A percentile compares a stretch with the other conserved stretches of the same genome.
These are phyloP conservation scores for Colletotrichum chrysophilum DNA, from an alignment of 2,329 filamentous ascomycete species.

Conservation along the genomic window DNA sequence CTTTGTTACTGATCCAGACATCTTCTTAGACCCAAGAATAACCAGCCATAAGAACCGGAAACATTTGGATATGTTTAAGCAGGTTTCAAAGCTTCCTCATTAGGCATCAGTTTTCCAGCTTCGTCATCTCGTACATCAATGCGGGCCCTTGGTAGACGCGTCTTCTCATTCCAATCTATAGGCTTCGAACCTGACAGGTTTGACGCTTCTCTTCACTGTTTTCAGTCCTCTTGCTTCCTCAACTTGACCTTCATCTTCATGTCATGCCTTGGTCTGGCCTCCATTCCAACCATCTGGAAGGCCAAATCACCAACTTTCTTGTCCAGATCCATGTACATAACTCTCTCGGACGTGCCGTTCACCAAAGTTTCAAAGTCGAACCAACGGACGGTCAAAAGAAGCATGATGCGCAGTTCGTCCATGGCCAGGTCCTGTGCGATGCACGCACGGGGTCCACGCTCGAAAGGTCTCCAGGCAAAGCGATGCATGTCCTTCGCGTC, in stretches of 20 bases:
- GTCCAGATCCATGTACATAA: constrained; percentile 28
- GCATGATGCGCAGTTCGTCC: constrained; percentile 32
- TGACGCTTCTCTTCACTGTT: too few species aligned
- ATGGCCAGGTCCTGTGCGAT: constrained; percentile 39
- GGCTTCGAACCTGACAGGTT: too few species aligned
- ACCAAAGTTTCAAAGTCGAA: constrained; percentile 30
- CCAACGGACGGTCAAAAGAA: constrained; percentile 24
- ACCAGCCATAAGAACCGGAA: too few species aligned
- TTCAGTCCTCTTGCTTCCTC: neutral
- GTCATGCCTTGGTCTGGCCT: constrained; percentile 17
- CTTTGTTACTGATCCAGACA: too few species aligned
- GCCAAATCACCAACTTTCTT: constrained; percentile 26
- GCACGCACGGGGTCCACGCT: constrained; percentile 38
- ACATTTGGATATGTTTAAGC: too few species aligned
- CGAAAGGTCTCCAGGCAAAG: constrained; percentile 33
- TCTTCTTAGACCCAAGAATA: too few species aligned
- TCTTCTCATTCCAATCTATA: too few species aligned
- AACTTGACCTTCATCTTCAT: constrained; percentile 18
- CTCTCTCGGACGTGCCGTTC: constrained; percentile 21
- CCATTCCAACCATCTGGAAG: constrained; percentile 22
- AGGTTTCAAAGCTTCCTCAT: too few species aligned
- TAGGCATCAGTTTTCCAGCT: too few species aligned
- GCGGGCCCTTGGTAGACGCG: too few species aligned
- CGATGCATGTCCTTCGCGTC: constrained; percentile 16
- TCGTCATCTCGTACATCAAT: too few species aligned